Evolutionary conservation across 2,329 filamentous ascomycete species (phyloP), one percentile per base, ranked within the genome.

Genomic region (Clarireedia hainanense): DNA sequence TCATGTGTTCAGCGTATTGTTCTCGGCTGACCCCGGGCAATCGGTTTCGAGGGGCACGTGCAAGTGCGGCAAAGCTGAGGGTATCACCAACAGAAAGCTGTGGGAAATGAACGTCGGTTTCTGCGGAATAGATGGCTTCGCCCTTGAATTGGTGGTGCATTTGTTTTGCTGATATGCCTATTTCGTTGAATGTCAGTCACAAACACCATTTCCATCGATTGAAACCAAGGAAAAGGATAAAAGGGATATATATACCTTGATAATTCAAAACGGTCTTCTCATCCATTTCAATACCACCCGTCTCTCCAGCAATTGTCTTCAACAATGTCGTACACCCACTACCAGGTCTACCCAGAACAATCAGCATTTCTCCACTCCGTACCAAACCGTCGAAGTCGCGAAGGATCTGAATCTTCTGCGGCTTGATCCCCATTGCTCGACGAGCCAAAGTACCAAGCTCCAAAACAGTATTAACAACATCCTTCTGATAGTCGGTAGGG

Each of bases 11-110:
- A 5, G 65, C 67, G 5, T 85, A 76, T 12, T 85, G 76, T 1
- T 74, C 69, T 1, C 83, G 77, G 3, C 75, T 77, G 62, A 88
- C 78, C 12, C 80, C 75, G 20, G 85, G 74, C 6, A 72, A 68
- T 39, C 65, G 56, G 51, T 84, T 78, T 0, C 81, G 80, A 0
- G 87, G 86, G 0, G 86, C 88, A 42, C 85, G 77, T 0, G 81
- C 81, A 42, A 84, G 80, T 1, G 88, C 77, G 0, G 88, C 88
- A 64, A 91, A 91, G 55, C 83, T 78, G 0, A 92, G 75, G 0
- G 88, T 92, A 60, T 90, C 78, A 2, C 85, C 83, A 15, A 91
- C 86, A 0, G 85, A 89, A 14, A 94, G 73, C 24, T 88, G 84
- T 0, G 88, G 84, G 61, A 90, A 91, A 67, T 91, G 88, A 49